Evolutionary conservation across 2,329 filamentous ascomycete species (phyloP), one percentile per base, ranked within the genome.

Genomic region (Chalara sp.): DNA sequence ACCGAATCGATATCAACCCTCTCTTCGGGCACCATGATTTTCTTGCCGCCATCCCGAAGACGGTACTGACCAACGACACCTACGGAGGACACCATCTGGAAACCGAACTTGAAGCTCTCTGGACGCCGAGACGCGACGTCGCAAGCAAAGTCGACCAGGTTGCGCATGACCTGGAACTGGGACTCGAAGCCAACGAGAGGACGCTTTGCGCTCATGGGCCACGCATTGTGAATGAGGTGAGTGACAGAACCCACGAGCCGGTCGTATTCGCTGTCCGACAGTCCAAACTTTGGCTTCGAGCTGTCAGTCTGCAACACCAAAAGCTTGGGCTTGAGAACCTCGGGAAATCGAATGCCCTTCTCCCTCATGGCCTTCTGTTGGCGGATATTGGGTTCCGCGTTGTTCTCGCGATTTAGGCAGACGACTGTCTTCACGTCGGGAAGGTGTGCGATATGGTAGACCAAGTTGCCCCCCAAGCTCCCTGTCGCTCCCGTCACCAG

Each of bases 161-260:
- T 73, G 2, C 67, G 65, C 67, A 80, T 69, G 12, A 68, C 64
- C 5, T 67, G 58, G 46, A 78, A 68, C 54, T 77, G 73, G 0
- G 67, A 33, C 49, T 72, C 70, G 49, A 73, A 75, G 2, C 58
- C 65, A 1, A 48, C 44, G 0, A 76, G 4, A 0, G 69, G 59
- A 4, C 72, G 64, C 46, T 64, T 73, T 6, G 59, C 60, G 49
- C 65, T 72, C 73, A 78, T 76, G 1, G 70, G 70, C 74, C 74
- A 79, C 0, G 74, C 76, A 46, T 73, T 76, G 59, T 78, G 75
- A 13, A 76, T 51, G 41, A 81, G 70, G 51, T 78, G 72, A 0
- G 76, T 79, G 6, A 72, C 72, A 2, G 48, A 58, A 0, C 54
- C 12, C 0, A 64, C 58, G 1, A 80, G 66, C 0, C 46, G 28